Percentiles rank a stretch among this genome's conserved stretches.
Conservation (phyloP, 2,329 filamentous ascomycete species). For the Pyrenophora seminiperda region DNA sequence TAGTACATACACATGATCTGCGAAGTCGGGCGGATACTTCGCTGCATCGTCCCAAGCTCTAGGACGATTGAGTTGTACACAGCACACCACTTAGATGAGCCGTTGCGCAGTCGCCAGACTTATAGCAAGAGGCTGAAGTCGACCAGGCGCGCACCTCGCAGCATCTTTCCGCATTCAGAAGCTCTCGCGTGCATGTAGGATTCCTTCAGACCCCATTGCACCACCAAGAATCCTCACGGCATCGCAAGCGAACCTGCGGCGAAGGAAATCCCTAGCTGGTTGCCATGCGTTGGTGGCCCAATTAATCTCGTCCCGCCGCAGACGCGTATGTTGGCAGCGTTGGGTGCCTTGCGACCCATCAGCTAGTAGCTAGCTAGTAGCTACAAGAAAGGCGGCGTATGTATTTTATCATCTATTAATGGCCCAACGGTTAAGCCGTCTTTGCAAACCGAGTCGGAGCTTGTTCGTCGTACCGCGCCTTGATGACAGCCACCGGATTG, state of each 20-base stretch:
- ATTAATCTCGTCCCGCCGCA: constrained; percentile 8
- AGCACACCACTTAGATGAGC: constrained; percentile 1
- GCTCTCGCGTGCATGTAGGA: constrained; percentile 2
- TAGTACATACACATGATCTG: neutral
- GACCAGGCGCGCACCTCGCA: constrained; percentile 12
- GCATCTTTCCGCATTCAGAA: constrained; percentile 9
- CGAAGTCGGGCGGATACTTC: neutral
- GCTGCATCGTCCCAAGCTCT: neutral
- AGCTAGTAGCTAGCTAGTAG: too few species aligned
- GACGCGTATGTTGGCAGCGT: constrained; percentile 13
- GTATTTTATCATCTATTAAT: constrained; percentile 11
- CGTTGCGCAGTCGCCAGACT: constrained; percentile 8
- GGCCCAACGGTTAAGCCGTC: constrained; percentile 2
- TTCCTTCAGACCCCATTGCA: constrained; percentile 3
- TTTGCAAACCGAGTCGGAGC: constrained; percentile 6
- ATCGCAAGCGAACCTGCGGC: constrained; percentile 2
- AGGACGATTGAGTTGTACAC: neutral
- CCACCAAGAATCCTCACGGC: neutral
- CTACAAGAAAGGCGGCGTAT: constrained; percentile 19
- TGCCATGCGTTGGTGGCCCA: neutral
- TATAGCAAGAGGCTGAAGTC: constrained; percentile 8
- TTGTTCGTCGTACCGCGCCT: constrained; percentile 1
- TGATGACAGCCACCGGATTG: constrained; percentile 11
- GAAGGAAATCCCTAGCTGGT: neutral
- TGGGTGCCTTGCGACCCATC: constrained; percentile 6